Conservation (phyloP, 495 filamentous ascomycete species). For the Aspergillus cavernicola region DNA sequence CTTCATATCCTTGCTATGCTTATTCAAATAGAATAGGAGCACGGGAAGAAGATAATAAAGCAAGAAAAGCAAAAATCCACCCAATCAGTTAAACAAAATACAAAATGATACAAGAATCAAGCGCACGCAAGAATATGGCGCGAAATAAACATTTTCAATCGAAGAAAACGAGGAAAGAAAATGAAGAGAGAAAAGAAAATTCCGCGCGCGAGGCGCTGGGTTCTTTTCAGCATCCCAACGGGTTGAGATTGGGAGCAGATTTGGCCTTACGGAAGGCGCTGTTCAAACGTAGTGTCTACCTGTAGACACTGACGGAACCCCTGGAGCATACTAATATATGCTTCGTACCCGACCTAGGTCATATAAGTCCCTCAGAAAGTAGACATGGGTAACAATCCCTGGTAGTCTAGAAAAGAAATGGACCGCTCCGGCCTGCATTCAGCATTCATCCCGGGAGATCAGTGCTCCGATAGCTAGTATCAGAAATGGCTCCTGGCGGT, state of each 20-base stretch:
- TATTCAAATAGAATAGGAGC: too few relatives aligned
- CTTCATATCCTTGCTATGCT: neutral
- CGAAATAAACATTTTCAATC: neutral
- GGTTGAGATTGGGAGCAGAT: neutral
- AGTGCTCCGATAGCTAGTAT: constrained; percentile 13
- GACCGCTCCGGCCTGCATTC: constrained; percentile 5
- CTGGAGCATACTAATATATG: constrained; percentile 1
- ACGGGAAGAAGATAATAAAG: too few relatives aligned
- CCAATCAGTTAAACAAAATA: constrained; percentile 1
- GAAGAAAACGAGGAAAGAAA: constrained; percentile 1
- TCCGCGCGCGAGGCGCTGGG: neutral
- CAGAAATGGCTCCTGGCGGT: neutral
- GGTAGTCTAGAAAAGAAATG: constrained; percentile 4
- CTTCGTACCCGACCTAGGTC: neutral
- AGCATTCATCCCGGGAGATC: neutral
- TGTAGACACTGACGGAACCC: neutral
- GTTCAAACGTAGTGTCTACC: neutral
- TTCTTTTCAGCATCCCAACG: neutral
- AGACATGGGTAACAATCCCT: constrained; percentile 2
- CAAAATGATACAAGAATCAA: constrained; percentile 11
- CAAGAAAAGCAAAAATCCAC: neutral
- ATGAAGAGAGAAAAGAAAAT: neutral
- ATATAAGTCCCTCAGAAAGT: constrained; percentile 4
- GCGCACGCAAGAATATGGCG: neutral
- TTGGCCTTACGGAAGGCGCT: neutral